These are phyloP conservation scores for Populus deltoides DNA, from an alignment of 345 rosid genomes.

Conservation along the genomic window DNA sequence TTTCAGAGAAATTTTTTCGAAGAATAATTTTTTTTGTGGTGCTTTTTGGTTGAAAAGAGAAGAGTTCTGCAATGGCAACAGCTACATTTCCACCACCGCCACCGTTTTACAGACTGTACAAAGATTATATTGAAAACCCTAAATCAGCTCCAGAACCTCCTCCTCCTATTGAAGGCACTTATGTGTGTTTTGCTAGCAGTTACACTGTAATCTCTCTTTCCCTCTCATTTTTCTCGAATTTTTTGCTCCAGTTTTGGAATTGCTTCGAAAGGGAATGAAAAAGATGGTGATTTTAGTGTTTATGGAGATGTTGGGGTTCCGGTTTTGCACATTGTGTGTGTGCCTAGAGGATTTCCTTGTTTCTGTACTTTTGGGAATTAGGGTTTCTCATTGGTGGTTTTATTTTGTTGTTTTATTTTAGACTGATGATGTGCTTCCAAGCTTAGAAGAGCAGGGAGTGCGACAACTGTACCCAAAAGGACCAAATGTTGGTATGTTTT, in stretches of 20 bases:
- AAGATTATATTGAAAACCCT: constrained; percentile 63
- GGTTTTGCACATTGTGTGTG: neutral
- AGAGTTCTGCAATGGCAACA: constrained; percentile 55
- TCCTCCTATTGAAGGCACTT: constrained; percentile 76
- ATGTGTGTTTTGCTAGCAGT: constrained; percentile 61
- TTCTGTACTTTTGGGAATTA: neutral
- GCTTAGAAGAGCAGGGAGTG: constrained; percentile 88
- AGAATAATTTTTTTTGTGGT: neutral
- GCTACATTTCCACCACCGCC: constrained; percentile 94
- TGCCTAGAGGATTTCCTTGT: neutral
- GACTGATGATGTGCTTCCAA: constrained; percentile 88
- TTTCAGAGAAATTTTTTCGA: neutral
- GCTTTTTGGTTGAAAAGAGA: neutral
- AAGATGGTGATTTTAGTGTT: neutral
- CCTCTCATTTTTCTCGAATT: neutral
- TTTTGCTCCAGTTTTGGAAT: neutral
- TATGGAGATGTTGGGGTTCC: neutral
- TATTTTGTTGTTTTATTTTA: constrained; percentile 12
- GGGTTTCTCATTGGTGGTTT: neutral
- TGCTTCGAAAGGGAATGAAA: neutral
- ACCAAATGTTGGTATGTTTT: constrained; percentile 57
- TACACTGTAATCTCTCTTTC: constrained; percentile 48
- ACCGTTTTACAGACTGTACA: constrained; percentile 84
- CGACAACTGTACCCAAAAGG: constrained; percentile 73
- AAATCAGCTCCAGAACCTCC: constrained; percentile 77